phyloP scores from a whole-genome alignment of 495 filamentous ascomycete genomes.

The Aspergillus sparsus region DNA sequence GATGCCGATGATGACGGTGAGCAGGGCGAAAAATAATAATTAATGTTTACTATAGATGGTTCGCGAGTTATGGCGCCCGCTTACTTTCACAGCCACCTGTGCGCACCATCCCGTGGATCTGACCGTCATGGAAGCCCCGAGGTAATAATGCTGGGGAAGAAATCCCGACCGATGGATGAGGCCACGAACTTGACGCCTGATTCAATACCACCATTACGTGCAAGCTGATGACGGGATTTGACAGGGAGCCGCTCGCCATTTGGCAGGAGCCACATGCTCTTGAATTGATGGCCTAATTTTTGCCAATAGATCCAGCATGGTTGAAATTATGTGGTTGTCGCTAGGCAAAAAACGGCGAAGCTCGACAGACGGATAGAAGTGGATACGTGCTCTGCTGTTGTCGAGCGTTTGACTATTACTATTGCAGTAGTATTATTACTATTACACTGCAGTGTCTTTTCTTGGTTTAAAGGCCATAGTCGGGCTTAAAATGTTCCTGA shows the following conservation, averaged over 20 bases:
- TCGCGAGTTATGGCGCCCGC: background rate
- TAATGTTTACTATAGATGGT: background rate
- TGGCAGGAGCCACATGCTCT: background rate
- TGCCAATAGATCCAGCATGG: constrained; percentile 2
- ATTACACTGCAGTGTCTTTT: background rate
- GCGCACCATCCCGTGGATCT: constrained; percentile 3
- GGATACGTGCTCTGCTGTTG: background rate
- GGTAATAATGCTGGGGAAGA: too few relatives aligned
- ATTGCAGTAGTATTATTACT: background rate
- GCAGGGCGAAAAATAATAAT: background rate
- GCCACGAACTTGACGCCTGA: too few relatives aligned
- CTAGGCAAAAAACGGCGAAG: constrained; percentile 1
- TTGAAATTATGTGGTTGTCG: constrained; percentile 2
- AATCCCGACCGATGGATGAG: too few relatives aligned
- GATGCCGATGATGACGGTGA: background rate
- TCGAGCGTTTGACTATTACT: too few relatives aligned
- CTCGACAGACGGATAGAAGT: background rate
- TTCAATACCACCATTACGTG: too few relatives aligned
- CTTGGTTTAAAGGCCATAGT: background rate
- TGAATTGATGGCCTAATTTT: background rate
- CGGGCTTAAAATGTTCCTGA: constrained; percentile 11
- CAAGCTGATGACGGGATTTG: background rate
- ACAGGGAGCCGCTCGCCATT: background rate
- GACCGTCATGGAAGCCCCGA: background rate
- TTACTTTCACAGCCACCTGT: constrained; percentile 3